Evolutionary conservation across 176 grass and related monocot species (phyloP), one percentile per base, ranked within the genome.

Genomic region (Pontederia crassipes): DNA sequence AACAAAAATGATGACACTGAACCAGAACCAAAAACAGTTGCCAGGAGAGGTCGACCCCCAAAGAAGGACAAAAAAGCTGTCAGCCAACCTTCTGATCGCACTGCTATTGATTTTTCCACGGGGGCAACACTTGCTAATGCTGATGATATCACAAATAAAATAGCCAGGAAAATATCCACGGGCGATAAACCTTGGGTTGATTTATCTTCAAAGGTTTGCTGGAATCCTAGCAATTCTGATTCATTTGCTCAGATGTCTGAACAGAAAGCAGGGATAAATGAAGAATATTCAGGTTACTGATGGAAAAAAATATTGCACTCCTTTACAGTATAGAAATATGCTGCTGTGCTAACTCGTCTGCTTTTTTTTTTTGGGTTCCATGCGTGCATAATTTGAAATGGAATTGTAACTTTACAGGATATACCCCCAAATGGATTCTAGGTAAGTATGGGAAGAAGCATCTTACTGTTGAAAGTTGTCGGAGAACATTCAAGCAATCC

Each of bases 21-120:
- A 68, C 76, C 27, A 35, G 51, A 57, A 66, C 52, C 73, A 48
- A 90, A 75, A 54, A 75, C 75, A 52, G 78, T 74, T 65, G 72
- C 62, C 57, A 81, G 86, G 80, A 85, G 86, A 71, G 87, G 82
- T 59, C 79, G 82, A 28, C 87, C 82, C 28, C 82, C 82, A 11
- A 90, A 82, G 64, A 64, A 86, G 66, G 66, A 58, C 1, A 86
- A 74, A 57, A 78, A 61, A 62, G 6, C 49, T 50, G 52, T 54
- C 28, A 28, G 54, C 47, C 68, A 55, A 47, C 29, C 60, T 54
- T 72, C 59, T 16, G 57, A 64, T 18, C 65, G 58, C 35, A 52
- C 64, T 57, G 78, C 76, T 48, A 77, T 69, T 28, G 87, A 86
- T 72, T 81, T 82, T 51, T 82, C 81, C 27, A 68, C 48, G 35